Percentiles rank a stretch among this genome's conserved stretches.
Evolutionary conservation across 148 eudicot genomes (phyloP).

Genomic region (Dysphania ambrosioides): DNA sequence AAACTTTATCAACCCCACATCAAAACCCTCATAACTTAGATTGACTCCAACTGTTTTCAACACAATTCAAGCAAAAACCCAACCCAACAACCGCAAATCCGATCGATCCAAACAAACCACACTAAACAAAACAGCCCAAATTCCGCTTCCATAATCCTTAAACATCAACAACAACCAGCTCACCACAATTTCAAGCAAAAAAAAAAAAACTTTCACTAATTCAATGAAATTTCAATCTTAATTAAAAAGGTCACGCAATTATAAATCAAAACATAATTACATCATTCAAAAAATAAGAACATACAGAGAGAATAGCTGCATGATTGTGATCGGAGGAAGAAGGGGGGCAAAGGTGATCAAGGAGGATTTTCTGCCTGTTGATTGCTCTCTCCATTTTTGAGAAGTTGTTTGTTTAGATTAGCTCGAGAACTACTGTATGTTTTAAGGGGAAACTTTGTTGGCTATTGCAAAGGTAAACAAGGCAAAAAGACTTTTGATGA

Average conservation of each 20-base stretch:
- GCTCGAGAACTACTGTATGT: too few species aligned
- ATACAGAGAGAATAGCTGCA: slow-evolving; percentile 39
- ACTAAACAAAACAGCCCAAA: neutral
- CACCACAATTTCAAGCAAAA: too few species aligned
- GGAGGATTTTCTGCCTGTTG: slow-evolving; percentile 41
- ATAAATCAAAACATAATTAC: neutral
- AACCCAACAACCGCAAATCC: neutral
- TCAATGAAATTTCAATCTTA: neutral
- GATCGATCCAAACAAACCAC: neutral
- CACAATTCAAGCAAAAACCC: neutral
- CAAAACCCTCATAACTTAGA: neutral
- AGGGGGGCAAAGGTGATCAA: slow-evolving; percentile 47
- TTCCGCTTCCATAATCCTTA: neutral
- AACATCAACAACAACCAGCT: neutral
- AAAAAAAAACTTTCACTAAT: too few species aligned
- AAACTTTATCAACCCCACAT: neutral
- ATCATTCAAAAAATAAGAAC: neutral
- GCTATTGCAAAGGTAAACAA: slow-evolving; percentile 1
- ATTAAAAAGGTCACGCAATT: too few species aligned
- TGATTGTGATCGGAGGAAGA: slow-evolving; percentile 34
- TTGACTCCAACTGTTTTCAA: neutral
- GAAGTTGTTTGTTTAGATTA: too few species aligned
- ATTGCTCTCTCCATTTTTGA: slow-evolving; percentile 42
- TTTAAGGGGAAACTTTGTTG: too few species aligned
- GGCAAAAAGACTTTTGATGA: neutral